phyloP scores from a whole-genome alignment of 805 yeast genomes.

The Naumovozyma castellii region DNA sequence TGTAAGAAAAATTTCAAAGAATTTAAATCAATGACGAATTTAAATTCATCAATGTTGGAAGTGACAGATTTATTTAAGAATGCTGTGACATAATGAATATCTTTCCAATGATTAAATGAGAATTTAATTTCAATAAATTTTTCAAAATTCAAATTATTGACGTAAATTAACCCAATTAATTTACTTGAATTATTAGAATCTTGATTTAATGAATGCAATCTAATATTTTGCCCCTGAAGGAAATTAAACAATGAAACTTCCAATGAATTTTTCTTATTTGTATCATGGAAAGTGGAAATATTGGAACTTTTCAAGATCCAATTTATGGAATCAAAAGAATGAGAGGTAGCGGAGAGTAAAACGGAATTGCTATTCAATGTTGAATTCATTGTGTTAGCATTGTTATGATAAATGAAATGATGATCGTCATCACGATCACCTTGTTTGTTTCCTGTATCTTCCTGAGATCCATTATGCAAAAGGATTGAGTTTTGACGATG shows the following conservation, averaged over 20 bases:
- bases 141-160: slow-evolving; percentile 28
- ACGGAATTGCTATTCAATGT: neutral
- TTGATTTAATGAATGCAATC: slow-evolving; percentile 12
- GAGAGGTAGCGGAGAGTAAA: neutral
- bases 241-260: slow-evolving; percentile 11
- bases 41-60: slow-evolving; percentile 23
- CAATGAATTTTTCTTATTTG: neutral
- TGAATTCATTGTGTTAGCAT: neutral
- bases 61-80: slow-evolving; percentile 20
- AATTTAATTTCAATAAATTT: slow-evolving; percentile 28
- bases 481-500: neutral
- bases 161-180: slow-evolving; percentile 22
- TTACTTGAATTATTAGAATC: slow-evolving; percentile 8
- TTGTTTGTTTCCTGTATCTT: neutral
- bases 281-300: neutral
- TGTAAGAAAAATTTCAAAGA: slow-evolving; percentile 22
- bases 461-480: too few relatives aligned
- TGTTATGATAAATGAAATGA: neutral
- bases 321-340: neutral
- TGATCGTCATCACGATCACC: slow-evolving; percentile 1
- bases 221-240: slow-evolving; percentile 19
- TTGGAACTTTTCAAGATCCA: neutral
- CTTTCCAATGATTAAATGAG: slow-evolving; percentile 28
- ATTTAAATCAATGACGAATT: slow-evolving; percentile 24
- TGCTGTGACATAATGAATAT: slow-evolving; percentile 26